Base-by-base conservation (phyloP, 768 basidiomycete species). In the Mycena epipterygia region DNA sequence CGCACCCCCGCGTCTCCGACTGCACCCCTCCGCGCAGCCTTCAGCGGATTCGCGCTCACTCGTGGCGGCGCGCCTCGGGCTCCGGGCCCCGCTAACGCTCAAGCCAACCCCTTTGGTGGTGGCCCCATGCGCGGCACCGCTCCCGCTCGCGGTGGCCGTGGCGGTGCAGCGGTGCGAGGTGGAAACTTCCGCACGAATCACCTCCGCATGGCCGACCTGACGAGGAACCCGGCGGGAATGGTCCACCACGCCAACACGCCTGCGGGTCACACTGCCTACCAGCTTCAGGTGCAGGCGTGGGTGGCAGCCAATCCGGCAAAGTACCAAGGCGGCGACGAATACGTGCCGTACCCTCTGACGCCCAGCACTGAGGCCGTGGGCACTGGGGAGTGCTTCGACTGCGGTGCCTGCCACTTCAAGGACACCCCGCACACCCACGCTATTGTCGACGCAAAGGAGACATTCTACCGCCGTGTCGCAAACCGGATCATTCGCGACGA, bases 381-480 rank as follows among this genome's bases (percentile, higher is more conserved):
- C 16, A 42, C 65, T 12, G 58, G 70, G 16, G 73, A 74, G 44
- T 71, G 73, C n/a, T 74, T 62, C 37, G 42, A 49, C 35, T 65
- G 65, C 37, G 65, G 65, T 11, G 48, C n/a, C n/a, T 57, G 56
- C 29, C 65, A 67, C 56, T 8, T 19, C 35, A 49, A 11, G 7
- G 56, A 23, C 16, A 12, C 56, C 11, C 16, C 64, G 4, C 65
- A 67, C 29, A 49, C 65, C 12, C 48, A 48, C 12, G 35, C 65
- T 14, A 59, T 51, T 27, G 56, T 67, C n/a, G 65, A 67, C 39
- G 35, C 9, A 14, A 30, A 30, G 17, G 62, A 64, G 29, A 64
- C 62, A 1, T 53, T 30, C 25, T 52, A 64, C 51, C 62, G 62
- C 25, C 62, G 62, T 12, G 51, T 64, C 46, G 60, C 60, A 37